A percentile compares a stretch with the other conserved stretches of the same genome.
Evolutionary conservation across 345 rosid genomes (phyloP).

Genomic region (Aegle marmelos): DNA sequence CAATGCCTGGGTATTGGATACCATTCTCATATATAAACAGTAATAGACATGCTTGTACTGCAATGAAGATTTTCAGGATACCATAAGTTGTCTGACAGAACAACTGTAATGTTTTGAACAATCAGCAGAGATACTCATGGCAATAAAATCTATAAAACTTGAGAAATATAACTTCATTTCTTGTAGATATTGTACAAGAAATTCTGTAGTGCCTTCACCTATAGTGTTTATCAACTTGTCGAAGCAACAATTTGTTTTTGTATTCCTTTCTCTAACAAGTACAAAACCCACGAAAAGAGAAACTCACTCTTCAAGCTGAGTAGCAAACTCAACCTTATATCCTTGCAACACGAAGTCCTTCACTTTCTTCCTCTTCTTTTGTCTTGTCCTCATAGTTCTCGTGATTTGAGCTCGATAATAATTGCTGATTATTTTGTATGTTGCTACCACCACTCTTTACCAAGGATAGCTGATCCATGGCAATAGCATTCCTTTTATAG

Average conservation of each 20-base stretch:
- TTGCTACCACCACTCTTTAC: conserved; percentile 21
- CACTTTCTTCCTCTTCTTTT: conserved; percentile 41
- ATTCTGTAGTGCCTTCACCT: not conserved
- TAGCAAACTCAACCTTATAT: conserved; percentile 28
- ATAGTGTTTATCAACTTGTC: not conserved
- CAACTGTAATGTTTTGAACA: not conserved
- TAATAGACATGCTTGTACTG: not conserved
- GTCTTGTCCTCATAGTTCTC: conserved; percentile 23
- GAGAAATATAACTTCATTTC: not conserved
- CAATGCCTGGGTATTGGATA: not conserved
- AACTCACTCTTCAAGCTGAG: not conserved
- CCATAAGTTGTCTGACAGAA: not conserved
- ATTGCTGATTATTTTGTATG: conserved; percentile 31
- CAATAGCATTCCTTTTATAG: conserved; percentile 79
- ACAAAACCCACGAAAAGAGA: not conserved
- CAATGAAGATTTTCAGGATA: not conserved
- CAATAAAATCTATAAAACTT: not conserved
- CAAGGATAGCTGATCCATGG: conserved; percentile 63
- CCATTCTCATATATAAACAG: not conserved
- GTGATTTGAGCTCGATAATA: conserved; percentile 36
- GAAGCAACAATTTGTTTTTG: not conserved
- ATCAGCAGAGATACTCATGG: not conserved
- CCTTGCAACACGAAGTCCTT: conserved; percentile 41
- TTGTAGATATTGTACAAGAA: not conserved
- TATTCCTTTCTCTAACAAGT: not conserved